Evolutionary conservation across 805 yeast species (phyloP), one percentile per base, ranked within the genome.

Genomic region (Barnettozyma californica): DNA sequence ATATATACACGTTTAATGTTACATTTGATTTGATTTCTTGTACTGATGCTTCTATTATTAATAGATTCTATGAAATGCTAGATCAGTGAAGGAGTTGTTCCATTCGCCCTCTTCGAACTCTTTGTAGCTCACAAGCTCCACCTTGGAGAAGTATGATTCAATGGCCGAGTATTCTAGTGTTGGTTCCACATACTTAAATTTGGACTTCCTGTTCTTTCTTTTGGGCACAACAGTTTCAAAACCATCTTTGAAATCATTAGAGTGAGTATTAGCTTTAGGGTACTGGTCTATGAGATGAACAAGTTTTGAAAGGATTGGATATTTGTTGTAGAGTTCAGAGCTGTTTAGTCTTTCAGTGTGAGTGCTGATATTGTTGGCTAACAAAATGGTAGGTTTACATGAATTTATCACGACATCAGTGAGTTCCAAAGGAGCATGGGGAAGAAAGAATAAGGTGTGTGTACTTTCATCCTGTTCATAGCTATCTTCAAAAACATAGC

Each of bases 371-470:
- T 81, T 71, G 56, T 82, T 82, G 6, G 80, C 81, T 18, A 82
- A 61, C 40, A 77, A 52, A 33, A 64, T 57, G n/a, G 38, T 46
- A 2, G 84, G 80, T 31, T 59, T 25, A 20, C 66, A 61, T 0
- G 40, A 33, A 2, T 39, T 38, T 11, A 80, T 44, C 1, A 80
- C 52, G 1, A 23, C n/a, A 37, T 78, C 74, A 1, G 83, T 76
- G 16, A 81, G 57, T 16, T 63, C 69, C 36, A 83, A 63, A 1
- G 89, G 87, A 0, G 91, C 92, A 66, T 87, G 95, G 0, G 95
- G 95, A 42, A 87, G 69, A 58, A 78, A 86, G 61, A 69, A 84
- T 2, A 87, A 63, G 0, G 73, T 67, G 1, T 51, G 33, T 1
- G 42, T 18, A 10, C 13, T 11, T 1, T 40, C 25, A 1, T 44